Conservation (phyloP, 2,329 filamentous ascomycete species). For the Aspergillus terreus region DNA sequence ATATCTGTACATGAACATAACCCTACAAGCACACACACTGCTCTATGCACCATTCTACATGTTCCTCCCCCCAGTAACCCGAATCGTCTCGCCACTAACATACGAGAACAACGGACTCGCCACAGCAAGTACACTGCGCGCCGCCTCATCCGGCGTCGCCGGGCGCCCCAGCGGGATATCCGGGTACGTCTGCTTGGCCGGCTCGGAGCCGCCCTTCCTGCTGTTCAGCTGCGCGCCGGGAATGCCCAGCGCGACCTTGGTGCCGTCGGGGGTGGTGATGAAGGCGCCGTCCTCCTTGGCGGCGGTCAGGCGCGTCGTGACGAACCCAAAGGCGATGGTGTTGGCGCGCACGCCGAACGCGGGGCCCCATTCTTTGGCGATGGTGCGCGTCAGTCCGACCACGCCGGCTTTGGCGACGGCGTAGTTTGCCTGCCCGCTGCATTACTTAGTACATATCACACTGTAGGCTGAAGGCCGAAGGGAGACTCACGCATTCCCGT, state of each 20-base stretch:
- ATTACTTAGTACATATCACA: no score
- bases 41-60: slow-evolving; percentile 41
- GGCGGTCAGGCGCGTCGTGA: slow-evolving; percentile 73
- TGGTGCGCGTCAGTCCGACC: slow-evolving; percentile 78
- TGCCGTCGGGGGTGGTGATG: slow-evolving; percentile 69
- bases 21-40: no score
- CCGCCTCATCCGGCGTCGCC: slow-evolving; percentile 76
- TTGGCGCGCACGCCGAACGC: slow-evolving; percentile 78
- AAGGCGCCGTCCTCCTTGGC: slow-evolving; percentile 83
- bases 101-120: slow-evolving; percentile 80
- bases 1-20: neutral
- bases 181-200: slow-evolving; percentile 43
- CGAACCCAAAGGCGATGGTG: slow-evolving; percentile 79
- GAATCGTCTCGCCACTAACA: slow-evolving; percentile 81
- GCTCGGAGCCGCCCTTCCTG: slow-evolving; percentile 27
- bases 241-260: slow-evolving; percentile 71
- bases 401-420: slow-evolving; percentile 80
- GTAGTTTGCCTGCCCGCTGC: slow-evolving; percentile 79
- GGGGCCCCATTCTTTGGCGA: slow-evolving; percentile 89
- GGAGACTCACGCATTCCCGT: slow-evolving; percentile 65
- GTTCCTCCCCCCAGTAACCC: slow-evolving; percentile 72
- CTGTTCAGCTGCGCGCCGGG: slow-evolving; percentile 54
- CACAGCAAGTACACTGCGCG: slow-evolving; percentile 70
- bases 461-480: neutral
- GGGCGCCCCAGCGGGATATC: slow-evolving; percentile 78